phyloP scores from a whole-genome alignment of 2,329 filamentous ascomycete species.

The Beauveria medogensis region DNA sequence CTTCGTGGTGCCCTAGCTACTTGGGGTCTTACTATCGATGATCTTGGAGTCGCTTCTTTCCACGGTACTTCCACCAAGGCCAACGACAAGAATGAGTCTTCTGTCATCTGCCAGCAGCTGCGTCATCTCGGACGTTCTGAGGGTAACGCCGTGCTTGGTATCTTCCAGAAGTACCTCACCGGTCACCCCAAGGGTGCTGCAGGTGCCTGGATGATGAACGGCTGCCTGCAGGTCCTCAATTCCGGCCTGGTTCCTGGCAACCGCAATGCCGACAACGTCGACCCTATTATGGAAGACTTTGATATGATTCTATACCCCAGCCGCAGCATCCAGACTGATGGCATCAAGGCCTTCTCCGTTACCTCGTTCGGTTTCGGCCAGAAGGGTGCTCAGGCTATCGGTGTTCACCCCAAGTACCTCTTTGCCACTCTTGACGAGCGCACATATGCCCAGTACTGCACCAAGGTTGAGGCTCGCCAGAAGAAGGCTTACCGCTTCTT shows the following conservation, averaged over 20 bases:
- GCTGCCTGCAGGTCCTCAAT: slow-evolving; percentile 91
- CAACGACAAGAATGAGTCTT: slow-evolving; percentile 99
- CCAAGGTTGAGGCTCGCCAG: slow-evolving; percentile 85
- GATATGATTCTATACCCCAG: slow-evolving; percentile 97
- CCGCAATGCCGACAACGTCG: slow-evolving; percentile 95
- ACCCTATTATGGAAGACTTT: slow-evolving; percentile 93
- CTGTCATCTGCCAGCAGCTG: slow-evolving; percentile 93
- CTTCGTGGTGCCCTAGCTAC: slow-evolving; percentile 92
- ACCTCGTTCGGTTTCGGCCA: slow-evolving; percentile 99
- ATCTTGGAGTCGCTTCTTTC: slow-evolving; percentile 92
- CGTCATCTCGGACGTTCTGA: slow-evolving; percentile 90
- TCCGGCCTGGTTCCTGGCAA: slow-evolving; percentile 91
- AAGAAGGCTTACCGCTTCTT: slow-evolving; percentile 99
- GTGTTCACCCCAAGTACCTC: slow-evolving; percentile 93
- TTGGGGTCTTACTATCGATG: slow-evolving; percentile 96
- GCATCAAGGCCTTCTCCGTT: slow-evolving; percentile 96
- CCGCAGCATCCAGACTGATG: slow-evolving; percentile 91
- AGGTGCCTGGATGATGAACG: slow-evolving; percentile 99
- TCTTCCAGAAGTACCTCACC: slow-evolving; percentile 99
- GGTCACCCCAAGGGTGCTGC: slow-evolving; percentile 98
- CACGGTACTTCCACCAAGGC: slow-evolving; percentile 97
- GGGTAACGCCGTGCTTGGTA: slow-evolving; percentile 90
- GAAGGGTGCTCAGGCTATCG: slow-evolving; percentile 95
- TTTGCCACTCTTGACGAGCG: slow-evolving; percentile 87
- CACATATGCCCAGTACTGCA: slow-evolving; percentile 73